A percentile compares a stretch with the other conserved stretches of the same genome.
phyloP scores from a whole-genome alignment of 2,329 filamentous ascomycete species.

The Pezicula rhizophila region DNA sequence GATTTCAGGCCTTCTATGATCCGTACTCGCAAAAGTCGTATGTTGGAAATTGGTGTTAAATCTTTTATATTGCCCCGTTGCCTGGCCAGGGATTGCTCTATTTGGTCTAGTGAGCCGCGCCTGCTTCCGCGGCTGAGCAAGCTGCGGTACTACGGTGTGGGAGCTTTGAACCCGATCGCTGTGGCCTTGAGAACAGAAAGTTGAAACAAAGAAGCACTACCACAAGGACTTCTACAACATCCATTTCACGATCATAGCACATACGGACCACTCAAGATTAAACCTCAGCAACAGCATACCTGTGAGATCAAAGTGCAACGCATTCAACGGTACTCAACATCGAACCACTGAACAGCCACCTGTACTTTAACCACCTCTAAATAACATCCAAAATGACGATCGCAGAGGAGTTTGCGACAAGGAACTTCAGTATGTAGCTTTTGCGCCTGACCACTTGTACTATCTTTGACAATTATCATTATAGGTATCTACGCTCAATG shows the following conservation, averaged over 20 bases:
- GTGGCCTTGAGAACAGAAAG: background rate
- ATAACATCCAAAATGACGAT: constrained; percentile 54
- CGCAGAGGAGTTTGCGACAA: constrained; percentile 65
- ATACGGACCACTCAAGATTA: background rate
- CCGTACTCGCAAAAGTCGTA: background rate
- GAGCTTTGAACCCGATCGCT: background rate
- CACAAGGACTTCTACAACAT: background rate
- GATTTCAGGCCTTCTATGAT: background rate
- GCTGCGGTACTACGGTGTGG: background rate
- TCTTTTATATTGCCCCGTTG: constrained; percentile 1
- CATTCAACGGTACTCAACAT: background rate
- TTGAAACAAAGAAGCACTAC: background rate
- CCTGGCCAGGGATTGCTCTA: constrained; percentile 3
- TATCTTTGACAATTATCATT: constrained; percentile 16
- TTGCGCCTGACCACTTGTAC: background rate
- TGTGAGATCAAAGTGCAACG: background rate
- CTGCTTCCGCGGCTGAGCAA: no score
- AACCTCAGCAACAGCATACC: background rate
- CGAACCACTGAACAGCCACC: background rate
- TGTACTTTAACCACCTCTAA: constrained; percentile 5
- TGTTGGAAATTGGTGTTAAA: no score
- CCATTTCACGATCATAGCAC: background rate
- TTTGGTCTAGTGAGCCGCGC: background rate
- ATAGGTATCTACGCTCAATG: constrained; percentile 72
- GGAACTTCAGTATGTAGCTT: constrained; percentile 64